Base-by-base conservation (phyloP, 2,329 filamentous ascomycete species). In the Penicillium sp. region DNA sequence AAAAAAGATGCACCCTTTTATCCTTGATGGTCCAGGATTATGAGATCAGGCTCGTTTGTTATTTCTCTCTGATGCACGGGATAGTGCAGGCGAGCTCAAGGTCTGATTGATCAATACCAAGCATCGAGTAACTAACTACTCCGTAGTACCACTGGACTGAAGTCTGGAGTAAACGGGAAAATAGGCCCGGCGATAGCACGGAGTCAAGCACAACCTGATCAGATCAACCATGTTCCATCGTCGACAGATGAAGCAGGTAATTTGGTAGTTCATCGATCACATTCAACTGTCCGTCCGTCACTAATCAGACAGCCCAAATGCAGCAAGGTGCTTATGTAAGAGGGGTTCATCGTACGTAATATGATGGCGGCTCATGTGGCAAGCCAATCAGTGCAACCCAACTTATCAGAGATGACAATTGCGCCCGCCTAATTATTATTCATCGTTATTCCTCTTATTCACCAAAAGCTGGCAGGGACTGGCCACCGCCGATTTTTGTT, bases 311-410 rank as follows among this genome's bases (percentile, higher is more conserved):
- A 20, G 6, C 5, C 5, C 14, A 1, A 14, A 15, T 25, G 12
- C 6, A 20, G 10, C 17, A 15, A 14, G 20, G 15, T 47, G 28
- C 22, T 53, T 55, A 50, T 54, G 57, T 42, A 31, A 54, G 25
- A 43, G 52, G 37, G n/a, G 42, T 62, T 63, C 55, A 48, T 63
- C 64, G 68, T 74, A 74, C 72, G 73, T 75, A 75, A 75, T 74
- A 63, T 58, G 53, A 67, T 62, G 63, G 60, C 51, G 57, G 63
- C 50, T 61, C 60, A 53, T 53, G 38, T 45, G 31, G 55, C 38
- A 56, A 48, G 39, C 73, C 73, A 76, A 75, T 75, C 70, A 74
- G 61, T 28, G 45, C 11, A 14, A 5, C 7, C 15, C 43, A 15
- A 35, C 71, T 75, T 75, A 75, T 75, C 73, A 53, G 55, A 48